Base-by-base conservation (phyloP, 345 rosid species). In the Raphanus raphanistrum region DNA sequence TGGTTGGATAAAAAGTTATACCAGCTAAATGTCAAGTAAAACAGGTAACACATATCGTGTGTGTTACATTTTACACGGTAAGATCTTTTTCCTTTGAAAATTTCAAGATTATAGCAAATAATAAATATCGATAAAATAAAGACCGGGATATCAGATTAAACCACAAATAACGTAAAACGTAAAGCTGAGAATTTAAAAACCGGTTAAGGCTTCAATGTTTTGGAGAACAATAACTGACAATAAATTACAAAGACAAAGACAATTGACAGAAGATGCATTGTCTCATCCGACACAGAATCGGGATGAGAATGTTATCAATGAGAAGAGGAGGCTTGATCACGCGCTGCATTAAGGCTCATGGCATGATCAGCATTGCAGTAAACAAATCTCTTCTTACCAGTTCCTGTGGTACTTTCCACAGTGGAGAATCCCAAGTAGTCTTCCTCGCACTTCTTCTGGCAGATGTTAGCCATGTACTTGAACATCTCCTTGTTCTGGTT, bases 371-470 rank as follows among this genome's bases (percentile, higher is more conserved):
- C 79, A 84, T 89, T 87, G 81, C 87, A 81, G 87, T 87, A 91
- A 41, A 90, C 25, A 73, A 73, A 80, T 65, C 59, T 81, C 9
- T 32, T 52, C 55, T 89, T 86, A 26, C 97, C 93, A 0, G 89
- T 67, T 21, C 84, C 28, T 27, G 96, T 84, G 6, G 75, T 54
- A 0, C 74, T 60, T 11, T 89, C 35, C 12, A 87, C 26, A 1
- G 88, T 78, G 27, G 84, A 66, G 52, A 91, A 89, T 16, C 98
- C 97, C 8, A 29, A 16, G 55, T 90, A 90, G 8, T 74, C 82
- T 26, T 63, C 70, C 63, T 79, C 81, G 13, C 79, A 68, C 70
- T 85, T 91, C 17, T 81, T 72, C 67, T 68, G 70, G 84, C 98
- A 93, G 55, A 93, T 82, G 64, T 85, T 54, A 17, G 92, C 91